Percentiles rank a stretch among this genome's conserved stretches.
Evolutionary conservation across 1,284 basidiomycete genomes (phyloP).

Genomic region (Quambalaria eucalypti): DNA sequence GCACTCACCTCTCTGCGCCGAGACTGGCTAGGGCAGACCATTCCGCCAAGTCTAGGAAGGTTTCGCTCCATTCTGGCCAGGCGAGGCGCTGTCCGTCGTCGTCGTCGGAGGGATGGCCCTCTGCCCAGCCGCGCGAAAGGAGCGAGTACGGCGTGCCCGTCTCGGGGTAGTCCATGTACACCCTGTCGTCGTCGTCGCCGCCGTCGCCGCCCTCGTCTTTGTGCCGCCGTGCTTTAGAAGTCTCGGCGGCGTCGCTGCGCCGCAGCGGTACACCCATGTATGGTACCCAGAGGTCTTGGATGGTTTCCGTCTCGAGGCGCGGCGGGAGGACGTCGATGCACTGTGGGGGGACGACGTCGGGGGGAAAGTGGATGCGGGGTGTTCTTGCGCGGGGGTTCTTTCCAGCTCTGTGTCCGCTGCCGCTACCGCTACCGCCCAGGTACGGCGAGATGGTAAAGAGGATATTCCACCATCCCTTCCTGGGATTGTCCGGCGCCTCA

Average conservation of each 20-base stretch:
- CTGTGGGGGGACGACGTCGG: not conserved
- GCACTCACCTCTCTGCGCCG: not conserved
- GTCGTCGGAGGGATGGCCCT: not conserved
- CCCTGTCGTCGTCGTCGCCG: too few relatives aligned
- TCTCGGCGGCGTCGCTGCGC: too few relatives aligned
- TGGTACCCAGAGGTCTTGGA: not conserved
- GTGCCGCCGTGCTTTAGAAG: too few relatives aligned
- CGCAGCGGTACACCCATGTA: not conserved
- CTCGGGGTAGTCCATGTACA: too few relatives aligned
- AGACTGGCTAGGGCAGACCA: not conserved
- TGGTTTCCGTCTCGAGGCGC: not conserved
- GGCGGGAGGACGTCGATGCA: not conserved
- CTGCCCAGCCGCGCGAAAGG: too few relatives aligned
- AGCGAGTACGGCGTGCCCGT: too few relatives aligned
- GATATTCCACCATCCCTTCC: not conserved
- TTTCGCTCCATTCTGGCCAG: not conserved
- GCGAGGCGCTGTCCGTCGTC: too few relatives aligned
- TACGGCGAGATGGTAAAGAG: not conserved
- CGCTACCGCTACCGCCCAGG: too few relatives aligned
- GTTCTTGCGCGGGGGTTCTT: too few relatives aligned
- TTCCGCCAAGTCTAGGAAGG: not conserved
- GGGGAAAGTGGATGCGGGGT: not conserved
- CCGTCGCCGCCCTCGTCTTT: not conserved
- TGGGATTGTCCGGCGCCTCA: not conserved
- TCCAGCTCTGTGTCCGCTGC: too few relatives aligned